phyloP scores from a whole-genome alignment of 2,329 filamentous ascomycete genomes.

The Aspergillus clavatus region DNA sequence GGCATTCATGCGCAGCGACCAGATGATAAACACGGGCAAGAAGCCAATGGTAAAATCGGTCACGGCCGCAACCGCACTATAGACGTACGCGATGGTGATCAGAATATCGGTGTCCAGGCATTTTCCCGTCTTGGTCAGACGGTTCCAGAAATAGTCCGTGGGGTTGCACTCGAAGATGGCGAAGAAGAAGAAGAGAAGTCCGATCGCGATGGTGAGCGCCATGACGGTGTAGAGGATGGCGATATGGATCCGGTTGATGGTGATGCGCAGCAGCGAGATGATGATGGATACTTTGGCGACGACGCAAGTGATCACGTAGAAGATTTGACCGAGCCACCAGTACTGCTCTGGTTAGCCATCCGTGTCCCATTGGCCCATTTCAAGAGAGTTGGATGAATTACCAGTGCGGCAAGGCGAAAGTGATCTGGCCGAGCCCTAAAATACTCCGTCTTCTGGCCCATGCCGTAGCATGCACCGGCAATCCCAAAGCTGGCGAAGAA shows the following conservation, averaged over 20 bases:
- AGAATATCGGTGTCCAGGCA: conserved; percentile 45
- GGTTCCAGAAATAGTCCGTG: conserved; percentile 47
- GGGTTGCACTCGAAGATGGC: conserved; percentile 50
- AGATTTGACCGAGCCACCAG: conserved; percentile 51
- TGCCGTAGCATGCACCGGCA: conserved; percentile 21
- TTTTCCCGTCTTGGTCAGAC: conserved; percentile 25
- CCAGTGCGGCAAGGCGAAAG: conserved; percentile 20
- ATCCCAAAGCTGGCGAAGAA: conserved; percentile 26
- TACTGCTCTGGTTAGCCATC: conserved; percentile 9
- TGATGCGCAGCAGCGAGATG: conserved; percentile 49
- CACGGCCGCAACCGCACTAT: conserved; percentile 43
- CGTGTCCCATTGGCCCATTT: not conserved
- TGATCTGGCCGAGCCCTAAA: conserved; percentile 17
- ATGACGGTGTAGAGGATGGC: conserved; percentile 46
- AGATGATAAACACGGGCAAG: conserved; percentile 51
- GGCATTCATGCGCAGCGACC: conserved; percentile 50
- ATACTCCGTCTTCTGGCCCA: conserved; percentile 18
- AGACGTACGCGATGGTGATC: conserved; percentile 48
- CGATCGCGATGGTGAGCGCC: conserved; percentile 38
- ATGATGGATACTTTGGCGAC: conserved; percentile 48
- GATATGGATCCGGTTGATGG: conserved; percentile 42
- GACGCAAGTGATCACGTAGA: conserved; percentile 46
- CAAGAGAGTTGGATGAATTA: conserved; percentile 14
- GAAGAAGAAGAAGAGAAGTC: conserved; percentile 47
- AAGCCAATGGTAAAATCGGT: conserved; percentile 50